phyloP scores from a whole-genome alignment of 495 filamentous ascomycete species.

The Rusavskia elegans region DNA sequence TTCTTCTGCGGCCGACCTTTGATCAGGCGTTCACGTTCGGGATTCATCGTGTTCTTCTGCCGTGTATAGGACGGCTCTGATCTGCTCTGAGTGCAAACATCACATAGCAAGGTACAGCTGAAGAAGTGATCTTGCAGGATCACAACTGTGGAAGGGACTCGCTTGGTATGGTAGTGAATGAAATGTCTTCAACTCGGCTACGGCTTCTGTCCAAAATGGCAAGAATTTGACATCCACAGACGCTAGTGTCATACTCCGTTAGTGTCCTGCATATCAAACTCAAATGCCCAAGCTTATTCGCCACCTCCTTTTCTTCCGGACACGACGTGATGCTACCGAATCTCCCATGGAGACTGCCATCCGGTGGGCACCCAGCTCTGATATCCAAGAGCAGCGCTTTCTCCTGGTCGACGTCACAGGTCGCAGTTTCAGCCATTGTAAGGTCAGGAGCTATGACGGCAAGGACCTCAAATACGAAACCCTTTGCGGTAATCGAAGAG shows the following conservation, averaged over 20 bases:
- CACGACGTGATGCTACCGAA: too few relatives aligned
- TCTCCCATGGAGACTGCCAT: constrained; percentile 51
- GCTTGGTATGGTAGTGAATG: too few relatives aligned
- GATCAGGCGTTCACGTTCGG: not conserved
- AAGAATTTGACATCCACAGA: too few relatives aligned
- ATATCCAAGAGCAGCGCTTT: constrained; percentile 48
- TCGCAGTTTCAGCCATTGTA: constrained; percentile 65
- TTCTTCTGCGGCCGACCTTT: not conserved
- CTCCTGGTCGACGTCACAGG: constrained; percentile 71
- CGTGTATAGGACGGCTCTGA: not conserved
- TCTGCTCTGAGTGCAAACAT: not conserved
- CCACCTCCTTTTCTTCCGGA: too few relatives aligned
- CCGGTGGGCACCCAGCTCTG: constrained; percentile 78
- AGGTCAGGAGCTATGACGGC: constrained; percentile 43
- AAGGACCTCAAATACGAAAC: constrained; percentile 48
- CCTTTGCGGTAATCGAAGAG: constrained; percentile 55
- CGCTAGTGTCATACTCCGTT: too few relatives aligned
- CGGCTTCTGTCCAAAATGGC: too few relatives aligned
- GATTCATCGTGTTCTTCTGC: not conserved
- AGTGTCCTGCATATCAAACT: too few relatives aligned
- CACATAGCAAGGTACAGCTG: not conserved
- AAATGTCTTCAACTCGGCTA: too few relatives aligned
- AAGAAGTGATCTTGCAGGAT: too few relatives aligned
- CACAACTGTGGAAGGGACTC: too few relatives aligned
- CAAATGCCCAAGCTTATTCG: too few relatives aligned